phyloP scores from a whole-genome alignment of 352 stramenopile genomes.

The Globisporangium iwayamae region DNA sequence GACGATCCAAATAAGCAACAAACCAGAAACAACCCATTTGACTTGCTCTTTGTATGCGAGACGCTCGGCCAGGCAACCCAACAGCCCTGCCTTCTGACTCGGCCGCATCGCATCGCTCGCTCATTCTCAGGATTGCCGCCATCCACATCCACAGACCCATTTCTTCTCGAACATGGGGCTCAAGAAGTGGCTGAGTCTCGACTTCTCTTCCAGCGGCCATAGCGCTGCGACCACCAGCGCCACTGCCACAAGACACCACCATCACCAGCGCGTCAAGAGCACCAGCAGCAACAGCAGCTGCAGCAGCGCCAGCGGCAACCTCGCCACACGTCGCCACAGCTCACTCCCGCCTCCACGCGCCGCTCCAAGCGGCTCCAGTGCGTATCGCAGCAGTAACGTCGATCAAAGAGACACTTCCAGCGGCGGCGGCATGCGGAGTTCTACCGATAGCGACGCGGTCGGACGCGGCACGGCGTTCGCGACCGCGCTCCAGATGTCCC shows the following conservation, averaged over 20 bases:
- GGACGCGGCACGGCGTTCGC: constrained; percentile 12
- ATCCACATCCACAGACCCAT: not conserved
- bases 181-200: constrained; percentile 16
- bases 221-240: not conserved
- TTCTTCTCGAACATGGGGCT: constrained; percentile 5
- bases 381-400: constrained; percentile 14
- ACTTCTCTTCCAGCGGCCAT: not conserved
- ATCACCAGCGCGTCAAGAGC: constrained; percentile 12
- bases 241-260: not conserved
- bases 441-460: constrained; percentile 1
- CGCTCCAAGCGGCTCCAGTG: constrained; percentile 1
- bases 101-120: not conserved
- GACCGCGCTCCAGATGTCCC: constrained; percentile 16
- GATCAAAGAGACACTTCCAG: not conserved
- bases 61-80: not conserved
- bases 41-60: constrained; percentile 10
- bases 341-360: constrained; percentile 7
- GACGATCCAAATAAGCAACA: not conserved
- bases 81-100: not conserved
- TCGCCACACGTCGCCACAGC: constrained; percentile 10
- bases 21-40: not conserved
- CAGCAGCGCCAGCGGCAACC: not conserved
- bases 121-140: not conserved
- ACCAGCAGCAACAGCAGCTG: not conserved
- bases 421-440: not conserved